Conservation (phyloP, 495 filamentous ascomycete genomes). For the Penicillium subrubescens region DNA sequence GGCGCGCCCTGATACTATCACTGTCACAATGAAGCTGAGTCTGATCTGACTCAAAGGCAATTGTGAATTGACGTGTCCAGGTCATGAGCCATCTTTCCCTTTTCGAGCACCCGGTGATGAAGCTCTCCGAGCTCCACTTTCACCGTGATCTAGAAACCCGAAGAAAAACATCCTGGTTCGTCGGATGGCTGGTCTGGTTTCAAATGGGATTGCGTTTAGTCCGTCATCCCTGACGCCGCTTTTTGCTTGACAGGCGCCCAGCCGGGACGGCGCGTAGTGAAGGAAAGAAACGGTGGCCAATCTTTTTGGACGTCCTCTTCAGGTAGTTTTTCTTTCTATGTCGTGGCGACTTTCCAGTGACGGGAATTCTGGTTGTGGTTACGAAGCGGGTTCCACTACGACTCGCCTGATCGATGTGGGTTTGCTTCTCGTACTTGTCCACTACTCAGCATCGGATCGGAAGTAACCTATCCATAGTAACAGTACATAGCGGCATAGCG, state of each 20-base stretch:
- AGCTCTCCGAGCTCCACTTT: background rate
- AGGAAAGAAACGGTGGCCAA: background rate
- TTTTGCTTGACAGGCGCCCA: constrained; percentile 4
- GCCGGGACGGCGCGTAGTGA: constrained; percentile 7
- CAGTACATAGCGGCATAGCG: background rate
- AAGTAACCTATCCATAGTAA: background rate
- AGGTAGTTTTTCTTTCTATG: background rate
- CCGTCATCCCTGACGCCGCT: background rate
- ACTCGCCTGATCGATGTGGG: background rate
- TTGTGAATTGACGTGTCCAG: background rate
- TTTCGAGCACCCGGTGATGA: background rate
- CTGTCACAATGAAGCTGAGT: background rate
- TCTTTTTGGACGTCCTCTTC: background rate
- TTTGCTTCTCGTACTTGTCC: background rate
- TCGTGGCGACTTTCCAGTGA: background rate
- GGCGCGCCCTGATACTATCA: background rate
- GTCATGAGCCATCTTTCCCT: constrained; percentile 15
- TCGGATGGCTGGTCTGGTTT: constrained; percentile 3
- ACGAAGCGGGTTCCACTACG: constrained; percentile 3
- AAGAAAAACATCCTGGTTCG: background rate
- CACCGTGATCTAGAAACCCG: background rate
- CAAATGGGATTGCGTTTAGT: background rate
- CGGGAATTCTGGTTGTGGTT: background rate
- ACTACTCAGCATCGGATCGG: background rate
- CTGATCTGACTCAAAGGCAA: background rate